phyloP scores from a whole-genome alignment of 108 stramenopile genomes.

The Cyclotella choctawhatcheeana region DNA sequence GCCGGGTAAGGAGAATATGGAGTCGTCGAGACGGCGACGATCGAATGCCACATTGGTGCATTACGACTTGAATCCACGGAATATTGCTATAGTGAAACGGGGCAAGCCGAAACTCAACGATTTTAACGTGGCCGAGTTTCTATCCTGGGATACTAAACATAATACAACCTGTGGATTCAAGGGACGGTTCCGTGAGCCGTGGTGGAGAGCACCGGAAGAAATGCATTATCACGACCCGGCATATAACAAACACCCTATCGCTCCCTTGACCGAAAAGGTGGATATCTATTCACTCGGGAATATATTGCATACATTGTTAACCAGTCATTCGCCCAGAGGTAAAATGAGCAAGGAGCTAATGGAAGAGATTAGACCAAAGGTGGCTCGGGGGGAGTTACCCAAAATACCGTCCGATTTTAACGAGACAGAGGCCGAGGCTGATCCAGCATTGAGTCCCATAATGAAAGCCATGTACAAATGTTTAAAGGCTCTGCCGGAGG shows the following conservation, averaged over 20 bases:
- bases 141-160: conserved; percentile 52
- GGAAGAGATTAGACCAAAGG: conserved; percentile 63
- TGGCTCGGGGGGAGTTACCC: conserved; percentile 63
- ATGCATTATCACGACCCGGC: conserved; percentile 54
- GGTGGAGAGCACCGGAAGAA: conserved; percentile 92
- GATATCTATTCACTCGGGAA: conserved; percentile 85
- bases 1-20: neutral
- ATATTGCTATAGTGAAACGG: conserved; percentile 74
- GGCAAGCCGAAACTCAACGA: conserved; percentile 87
- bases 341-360: conserved; percentile 74
- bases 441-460: conserved; percentile 66
- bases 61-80: conserved; percentile 86
- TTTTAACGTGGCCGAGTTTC: conserved; percentile 88
- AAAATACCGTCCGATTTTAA: conserved; percentile 51
- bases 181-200: conserved; percentile 75
- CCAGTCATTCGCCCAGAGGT: conserved; percentile 80
- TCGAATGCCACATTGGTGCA: conserved; percentile 75
- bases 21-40: neutral
- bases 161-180: conserved; percentile 74
- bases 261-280: conserved; percentile 70
- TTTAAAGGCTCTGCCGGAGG: conserved; percentile 55
- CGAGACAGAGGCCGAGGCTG: conserved; percentile 26
- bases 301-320: conserved; percentile 72
- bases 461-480: conserved; percentile 76
- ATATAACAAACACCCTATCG: conserved; percentile 17